These are phyloP conservation scores for Calonectria henricotiae DNA, from an alignment of 2,329 filamentous ascomycete species.

Conservation along the genomic window DNA sequence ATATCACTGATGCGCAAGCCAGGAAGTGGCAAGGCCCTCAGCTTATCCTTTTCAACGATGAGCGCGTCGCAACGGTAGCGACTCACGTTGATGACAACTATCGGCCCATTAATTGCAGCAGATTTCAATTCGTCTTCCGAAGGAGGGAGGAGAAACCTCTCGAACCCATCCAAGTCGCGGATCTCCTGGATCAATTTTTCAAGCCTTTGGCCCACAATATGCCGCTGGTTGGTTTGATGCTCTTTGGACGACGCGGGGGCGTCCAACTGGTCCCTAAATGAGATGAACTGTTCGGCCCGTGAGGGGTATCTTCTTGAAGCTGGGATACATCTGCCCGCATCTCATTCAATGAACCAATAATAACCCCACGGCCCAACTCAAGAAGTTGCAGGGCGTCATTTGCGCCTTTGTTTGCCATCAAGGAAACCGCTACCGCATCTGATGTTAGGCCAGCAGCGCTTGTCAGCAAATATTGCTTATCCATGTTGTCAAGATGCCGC, in stretches of 20 bases:
- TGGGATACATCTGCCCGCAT: background rate
- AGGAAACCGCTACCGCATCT: background rate
- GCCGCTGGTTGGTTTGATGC: background rate
- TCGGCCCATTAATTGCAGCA: no score
- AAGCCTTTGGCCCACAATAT: no score
- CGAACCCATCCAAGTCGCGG: no score
- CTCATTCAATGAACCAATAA: background rate
- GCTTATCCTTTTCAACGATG: no score
- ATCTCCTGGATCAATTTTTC: no score
- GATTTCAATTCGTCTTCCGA: no score
- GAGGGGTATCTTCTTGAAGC: background rate
- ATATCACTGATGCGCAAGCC: no score
- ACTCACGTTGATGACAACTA: no score
- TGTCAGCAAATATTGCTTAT: background rate
- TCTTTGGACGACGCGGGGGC: background rate
- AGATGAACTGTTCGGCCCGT: background rate
- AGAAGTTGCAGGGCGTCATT: background rate
- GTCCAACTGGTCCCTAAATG: background rate
- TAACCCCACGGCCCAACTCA: background rate
- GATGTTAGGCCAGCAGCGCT: background rate
- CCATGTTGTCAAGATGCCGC: background rate
- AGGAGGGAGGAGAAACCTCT: no score
- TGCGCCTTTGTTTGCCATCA: background rate
- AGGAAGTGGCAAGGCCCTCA: no score
- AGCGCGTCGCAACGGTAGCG: no score